phyloP scores from a whole-genome alignment of 495 filamentous ascomycete species.

The Parathielavia hyrcaniae region DNA sequence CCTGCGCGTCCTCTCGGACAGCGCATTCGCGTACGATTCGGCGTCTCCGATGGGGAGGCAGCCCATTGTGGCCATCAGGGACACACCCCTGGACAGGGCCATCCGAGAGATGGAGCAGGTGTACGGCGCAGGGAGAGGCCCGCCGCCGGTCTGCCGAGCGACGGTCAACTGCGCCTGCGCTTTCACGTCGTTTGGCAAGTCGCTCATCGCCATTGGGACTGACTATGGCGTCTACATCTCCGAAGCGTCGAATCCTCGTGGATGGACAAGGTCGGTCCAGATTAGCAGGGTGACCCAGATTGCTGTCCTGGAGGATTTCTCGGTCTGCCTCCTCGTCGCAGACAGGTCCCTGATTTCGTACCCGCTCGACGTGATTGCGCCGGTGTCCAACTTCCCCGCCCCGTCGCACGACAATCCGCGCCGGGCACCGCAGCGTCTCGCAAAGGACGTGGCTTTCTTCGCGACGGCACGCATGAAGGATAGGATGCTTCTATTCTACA shows the following conservation, averaged over 20 bases:
- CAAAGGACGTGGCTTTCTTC: slow-evolving; percentile 93
- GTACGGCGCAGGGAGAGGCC: slow-evolving; percentile 61
- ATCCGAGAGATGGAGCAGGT: slow-evolving; percentile 78
- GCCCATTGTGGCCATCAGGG: slow-evolving; percentile 56
- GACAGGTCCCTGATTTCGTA: slow-evolving; percentile 91
- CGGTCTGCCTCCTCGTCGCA: slow-evolving; percentile 78
- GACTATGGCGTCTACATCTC: slow-evolving; percentile 90
- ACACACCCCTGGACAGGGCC: slow-evolving; percentile 85
- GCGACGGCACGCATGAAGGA: slow-evolving; percentile 96
- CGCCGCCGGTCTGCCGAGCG: slow-evolving; percentile 70
- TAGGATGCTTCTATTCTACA: slow-evolving; percentile 87
- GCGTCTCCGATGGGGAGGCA: slow-evolving; percentile 43
- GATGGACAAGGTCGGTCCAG: slow-evolving; percentile 78
- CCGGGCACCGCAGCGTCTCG: slow-evolving; percentile 83
- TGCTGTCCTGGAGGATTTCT: slow-evolving; percentile 91
- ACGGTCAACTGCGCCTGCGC: slow-evolving; percentile 87
- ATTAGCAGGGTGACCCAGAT: slow-evolving; percentile 80
- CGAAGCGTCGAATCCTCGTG: slow-evolving; percentile 75
- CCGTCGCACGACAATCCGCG: slow-evolving; percentile 58
- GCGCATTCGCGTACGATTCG: slow-evolving; percentile 81
- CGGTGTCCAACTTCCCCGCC: slow-evolving; percentile 56
- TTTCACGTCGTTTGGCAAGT: slow-evolving; percentile 73
- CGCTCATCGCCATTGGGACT: slow-evolving; percentile 91
- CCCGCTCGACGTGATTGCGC: slow-evolving; percentile 83
- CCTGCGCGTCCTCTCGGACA: slow-evolving; percentile 83